Evolutionary conservation across 495 filamentous ascomycete genomes (phyloP), one percentile per base, ranked within the genome.

Genomic region (Annulohypoxylon maeteangense): DNA sequence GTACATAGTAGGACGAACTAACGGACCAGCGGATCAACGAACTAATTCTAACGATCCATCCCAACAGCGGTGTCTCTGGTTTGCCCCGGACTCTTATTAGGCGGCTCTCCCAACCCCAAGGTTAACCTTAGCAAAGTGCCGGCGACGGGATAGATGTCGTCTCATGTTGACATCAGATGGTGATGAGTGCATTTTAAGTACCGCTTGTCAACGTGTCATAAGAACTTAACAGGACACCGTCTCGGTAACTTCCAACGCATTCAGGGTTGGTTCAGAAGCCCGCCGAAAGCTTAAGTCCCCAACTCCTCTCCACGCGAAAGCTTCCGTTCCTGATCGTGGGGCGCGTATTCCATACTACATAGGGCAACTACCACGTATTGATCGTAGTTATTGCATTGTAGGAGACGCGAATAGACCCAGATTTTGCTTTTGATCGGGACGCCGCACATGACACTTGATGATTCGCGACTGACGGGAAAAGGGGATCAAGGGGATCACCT

Each of bases 141-240:
- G 34, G 51, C 34, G 50, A 62, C 47, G 36, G 48, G 20, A 22
- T 27, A 31, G 48, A 65, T 36, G 65, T 68, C 70, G 61, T 73
- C 65, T 68, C 54, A 73, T 68, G 14, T 69, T 61, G 60, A 73
- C 65, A 65, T 65, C 70, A 65, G 70, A 61, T 48, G 25, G 11
- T n/a, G 47, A 27, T 29, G 65, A 65, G 65, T 31, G 23, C 61
- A 57, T 65, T 68, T 48, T 68, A 64, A 45, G 63, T 64, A 51
- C 64, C 56, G 47, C 18, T 50, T 68, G 65, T 68, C 64, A 68
- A 68, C 25, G 59, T 32, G 63, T 36, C 62, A 56, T 62, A 20
- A 11, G 57, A 62, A 32, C 61, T 55, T 60, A 44, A 29, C 31
- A 50, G 20, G 11, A 25, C 59, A 22, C 56, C 27, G 31, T 34